Base-by-base conservation (phyloP, 75 land plant genomes). In the Isoetes taiwanensis region DNA sequence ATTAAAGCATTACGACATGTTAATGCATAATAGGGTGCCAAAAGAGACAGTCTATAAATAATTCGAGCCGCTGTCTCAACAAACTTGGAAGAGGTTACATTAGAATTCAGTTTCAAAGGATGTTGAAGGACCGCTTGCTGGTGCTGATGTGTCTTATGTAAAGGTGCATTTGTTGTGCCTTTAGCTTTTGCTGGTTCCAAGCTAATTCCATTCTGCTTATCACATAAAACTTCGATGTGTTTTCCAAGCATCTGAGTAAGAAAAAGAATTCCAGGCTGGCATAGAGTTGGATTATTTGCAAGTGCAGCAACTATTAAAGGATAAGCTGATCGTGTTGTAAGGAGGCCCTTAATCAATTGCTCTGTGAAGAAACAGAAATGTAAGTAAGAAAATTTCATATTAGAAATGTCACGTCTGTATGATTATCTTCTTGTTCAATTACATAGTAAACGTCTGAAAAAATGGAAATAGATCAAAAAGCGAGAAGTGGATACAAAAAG, bases 1-100 rank as follows among this genome's bases (percentile, higher is more conserved):
- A 75, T 69, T 19, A 75, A 43, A 10, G 69, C 64, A 28, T 72
- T 69, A 23, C 77, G 61, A 53, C 77, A 75, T 19, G 34, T 55
- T 5, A 41, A 59, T 14, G 75, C 75, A 30, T 61, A 27, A 30
- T 68, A 66, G 30, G 61, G 69, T 28, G 69, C 46, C 3, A 60
- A 21, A 55, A 40, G 76, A 34, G 75, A 57, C 1, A 75, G 58
- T 23, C 34, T 68, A 28, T 60, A 32, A 23, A 75, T 35, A 29
- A 42, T 50, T 43, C 25, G 42, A n/a, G 57, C 16, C 11, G 76
- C 74, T 58, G 75, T 60, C 24, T 74, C 52, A 19, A 72, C 34
- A 54, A 38, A 9, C 12, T 37, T 9, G 14, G 39, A 55, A 42
- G 40, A 41, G 29, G 35, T 34, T 28, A 60, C 27, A 46, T 39